Evolutionary conservation across 768 basidiomycete genomes (phyloP).

Genomic region (Naganishia antarctica): DNA sequence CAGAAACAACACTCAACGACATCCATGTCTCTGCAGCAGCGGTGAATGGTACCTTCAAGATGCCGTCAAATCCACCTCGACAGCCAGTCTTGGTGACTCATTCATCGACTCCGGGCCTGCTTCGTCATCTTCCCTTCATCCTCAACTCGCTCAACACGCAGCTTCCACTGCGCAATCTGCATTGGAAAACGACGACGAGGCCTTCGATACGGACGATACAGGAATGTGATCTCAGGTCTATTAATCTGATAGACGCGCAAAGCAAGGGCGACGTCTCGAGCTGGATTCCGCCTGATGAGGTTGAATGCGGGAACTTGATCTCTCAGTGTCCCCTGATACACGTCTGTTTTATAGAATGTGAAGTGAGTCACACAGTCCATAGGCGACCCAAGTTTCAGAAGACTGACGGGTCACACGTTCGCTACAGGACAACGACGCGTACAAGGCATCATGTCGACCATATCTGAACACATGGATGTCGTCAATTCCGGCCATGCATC

Average conservation of each 20-base stretch:
- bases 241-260: constrained; percentile 48
- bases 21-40: too few relatives aligned
- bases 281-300: constrained; percentile 16
- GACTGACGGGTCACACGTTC: background rate
- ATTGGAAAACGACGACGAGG: constrained; percentile 77
- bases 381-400: constrained; percentile 14
- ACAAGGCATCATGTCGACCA: constrained; percentile 69
- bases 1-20: too few relatives aligned
- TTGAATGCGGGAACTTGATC: constrained; percentile 58
- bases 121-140: constrained; percentile 19
- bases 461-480: constrained; percentile 92
- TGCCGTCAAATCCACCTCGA: constrained; percentile 6
- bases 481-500: constrained; percentile 19
- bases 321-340: constrained; percentile 77
- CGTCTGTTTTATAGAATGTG: constrained; percentile 78
- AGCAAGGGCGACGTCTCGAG: constrained; percentile 62
- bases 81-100: constrained; percentile 23
- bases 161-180: constrained; percentile 75
- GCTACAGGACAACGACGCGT: constrained; percentile 63
- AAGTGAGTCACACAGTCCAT: constrained; percentile 62
- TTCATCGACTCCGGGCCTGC: background rate
- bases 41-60: background rate
- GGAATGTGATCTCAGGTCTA: constrained; percentile 71
- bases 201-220: constrained; percentile 79
- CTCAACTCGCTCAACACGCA: constrained; percentile 39